These are phyloP conservation scores for Rhizomucor miehei DNA, from an alignment of 371 early-diverging fungal species.

Conservation along the genomic window DNA sequence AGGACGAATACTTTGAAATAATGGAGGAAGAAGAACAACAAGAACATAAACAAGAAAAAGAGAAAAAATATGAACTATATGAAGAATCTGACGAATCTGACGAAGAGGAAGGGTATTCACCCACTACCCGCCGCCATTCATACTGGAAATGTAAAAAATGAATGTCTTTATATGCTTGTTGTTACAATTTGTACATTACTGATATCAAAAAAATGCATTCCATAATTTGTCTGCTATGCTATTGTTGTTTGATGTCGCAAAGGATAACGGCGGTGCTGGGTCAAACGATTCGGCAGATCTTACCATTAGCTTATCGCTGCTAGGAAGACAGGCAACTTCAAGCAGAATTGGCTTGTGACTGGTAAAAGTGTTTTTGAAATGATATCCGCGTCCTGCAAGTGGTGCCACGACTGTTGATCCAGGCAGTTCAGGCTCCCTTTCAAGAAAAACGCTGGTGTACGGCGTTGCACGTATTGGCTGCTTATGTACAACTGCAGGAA, in stretches of 20 bases:
- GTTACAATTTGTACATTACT: not conserved
- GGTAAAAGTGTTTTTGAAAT: slow-evolving; percentile 2
- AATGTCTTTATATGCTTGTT: too few species aligned
- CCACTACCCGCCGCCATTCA: too few species aligned
- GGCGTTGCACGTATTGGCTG: slow-evolving; percentile 4
- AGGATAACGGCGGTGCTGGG: slow-evolving; percentile 3
- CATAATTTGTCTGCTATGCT: slow-evolving; percentile 1
- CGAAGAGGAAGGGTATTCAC: too few species aligned
- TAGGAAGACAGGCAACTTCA: slow-evolving; percentile 8
- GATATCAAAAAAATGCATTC: slow-evolving; percentile 2
- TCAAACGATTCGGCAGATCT: not conserved
- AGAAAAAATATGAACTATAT: too few species aligned
- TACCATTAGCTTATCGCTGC: slow-evolving; percentile 9
- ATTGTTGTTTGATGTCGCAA: not conserved
- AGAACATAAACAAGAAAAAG: too few species aligned
- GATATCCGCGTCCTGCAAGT: slow-evolving; percentile 5
- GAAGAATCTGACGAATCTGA: too few species aligned
- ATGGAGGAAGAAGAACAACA: too few species aligned
- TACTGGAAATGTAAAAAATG: too few species aligned
- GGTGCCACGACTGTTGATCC: slow-evolving; percentile 11
- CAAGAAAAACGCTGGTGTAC: not conserved
- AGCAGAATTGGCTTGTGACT: slow-evolving; percentile 1
- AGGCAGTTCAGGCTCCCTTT: slow-evolving; percentile 9
- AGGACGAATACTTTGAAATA: too few species aligned
- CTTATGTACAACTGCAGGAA: slow-evolving; percentile 7